These are phyloP conservation scores for Pisolithus orientalis DNA, from an alignment of 768 basidiomycete genomes.

Conservation along the genomic window DNA sequence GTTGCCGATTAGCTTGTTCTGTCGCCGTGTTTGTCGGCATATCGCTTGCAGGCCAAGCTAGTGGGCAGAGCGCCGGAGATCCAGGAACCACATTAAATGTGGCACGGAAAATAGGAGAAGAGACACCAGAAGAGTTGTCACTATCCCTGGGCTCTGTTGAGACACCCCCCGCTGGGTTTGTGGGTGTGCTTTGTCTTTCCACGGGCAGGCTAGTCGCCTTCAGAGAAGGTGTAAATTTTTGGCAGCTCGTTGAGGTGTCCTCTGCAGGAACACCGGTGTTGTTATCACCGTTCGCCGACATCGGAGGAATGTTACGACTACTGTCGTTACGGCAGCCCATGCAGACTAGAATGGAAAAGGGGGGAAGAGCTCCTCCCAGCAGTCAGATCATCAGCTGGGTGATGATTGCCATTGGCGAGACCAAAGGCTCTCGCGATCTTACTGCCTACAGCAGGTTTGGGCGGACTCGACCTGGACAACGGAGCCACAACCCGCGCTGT, in stretches of 20 bases:
- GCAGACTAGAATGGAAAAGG: neutral
- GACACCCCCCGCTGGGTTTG: neutral
- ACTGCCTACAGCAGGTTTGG: neutral
- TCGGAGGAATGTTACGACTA: neutral
- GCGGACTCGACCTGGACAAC: neutral
- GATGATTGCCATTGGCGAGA: conserved; percentile 1
- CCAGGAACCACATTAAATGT: neutral
- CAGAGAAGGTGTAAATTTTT: neutral
- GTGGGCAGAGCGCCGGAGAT: neutral
- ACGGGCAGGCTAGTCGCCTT: neutral
- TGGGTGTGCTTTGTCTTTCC: neutral
- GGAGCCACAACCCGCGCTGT: neutral
- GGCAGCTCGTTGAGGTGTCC: neutral
- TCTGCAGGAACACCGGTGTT: neutral
- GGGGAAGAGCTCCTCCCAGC: neutral
- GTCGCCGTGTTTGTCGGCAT: neutral
- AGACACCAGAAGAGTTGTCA: no score
- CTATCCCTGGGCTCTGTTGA: neutral
- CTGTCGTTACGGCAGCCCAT: neutral
- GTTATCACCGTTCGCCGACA: neutral
- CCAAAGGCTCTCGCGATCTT: conserved; percentile 4
- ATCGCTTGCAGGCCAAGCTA: neutral
- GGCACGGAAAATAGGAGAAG: neutral
- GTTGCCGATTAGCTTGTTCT: conserved; percentile 6
- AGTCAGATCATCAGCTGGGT: neutral